Conservation (phyloP, 1,139 yeast genomes). For the Taiozyma sp. region DNA sequence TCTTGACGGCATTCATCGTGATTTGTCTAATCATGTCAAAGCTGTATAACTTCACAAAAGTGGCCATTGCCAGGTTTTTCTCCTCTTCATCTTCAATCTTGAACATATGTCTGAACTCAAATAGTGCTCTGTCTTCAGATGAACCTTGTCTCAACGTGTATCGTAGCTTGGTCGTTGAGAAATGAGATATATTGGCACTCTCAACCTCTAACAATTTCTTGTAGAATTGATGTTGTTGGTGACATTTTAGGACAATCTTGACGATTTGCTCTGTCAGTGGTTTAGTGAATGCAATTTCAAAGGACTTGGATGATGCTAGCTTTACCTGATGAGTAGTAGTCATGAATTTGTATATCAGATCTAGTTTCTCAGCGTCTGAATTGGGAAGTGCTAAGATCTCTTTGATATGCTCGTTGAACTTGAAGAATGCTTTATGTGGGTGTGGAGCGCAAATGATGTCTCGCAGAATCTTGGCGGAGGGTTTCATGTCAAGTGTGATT, state of each 20-base stretch:
- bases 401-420: not conserved
- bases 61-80: not conserved
- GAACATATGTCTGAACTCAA: slow-evolving; percentile 7
- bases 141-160: slow-evolving; percentile 7
- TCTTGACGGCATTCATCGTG: slow-evolving; percentile 9
- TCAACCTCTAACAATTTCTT: not conserved
- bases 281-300: not conserved
- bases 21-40: slow-evolving; percentile 16
- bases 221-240: not conserved
- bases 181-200: not conserved
- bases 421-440: not conserved
- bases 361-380: not conserved
- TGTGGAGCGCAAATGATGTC: not conserved
- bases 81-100: not conserved
- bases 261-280: not conserved
- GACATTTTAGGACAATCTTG: not conserved
- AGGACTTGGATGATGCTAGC: not conserved
- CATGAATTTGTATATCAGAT: not conserved
- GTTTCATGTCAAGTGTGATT: not conserved
- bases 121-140: slow-evolving; percentile 1
- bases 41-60: slow-evolving; percentile 11
- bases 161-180: not conserved
- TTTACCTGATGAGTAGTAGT: not conserved
- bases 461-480: not conserved
- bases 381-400: not conserved